phyloP scores from a whole-genome alignment of 2,329 filamentous ascomycete genomes.

The Rhynchosporium secalis region DNA sequence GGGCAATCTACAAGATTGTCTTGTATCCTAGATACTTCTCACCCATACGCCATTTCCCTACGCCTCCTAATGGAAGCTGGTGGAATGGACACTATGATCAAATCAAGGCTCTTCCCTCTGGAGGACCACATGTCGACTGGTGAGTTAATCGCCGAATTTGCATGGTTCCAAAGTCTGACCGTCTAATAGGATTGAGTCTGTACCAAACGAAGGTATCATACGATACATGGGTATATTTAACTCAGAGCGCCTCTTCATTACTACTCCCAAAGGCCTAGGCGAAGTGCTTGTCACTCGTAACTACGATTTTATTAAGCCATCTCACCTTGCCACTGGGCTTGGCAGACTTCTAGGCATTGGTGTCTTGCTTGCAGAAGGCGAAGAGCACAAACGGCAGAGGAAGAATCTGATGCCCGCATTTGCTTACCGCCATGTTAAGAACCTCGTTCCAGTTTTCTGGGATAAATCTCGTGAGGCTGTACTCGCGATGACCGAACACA shows the following conservation, averaged over 20 bases:
- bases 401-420: slow-evolving; percentile 82
- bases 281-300: slow-evolving; percentile 69
- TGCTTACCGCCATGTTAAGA: slow-evolving; percentile 80
- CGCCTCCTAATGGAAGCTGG: slow-evolving; percentile 47
- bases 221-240: slow-evolving; percentile 65
- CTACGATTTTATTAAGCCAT: slow-evolving; percentile 70
- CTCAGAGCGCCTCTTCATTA: slow-evolving; percentile 60
- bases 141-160: slow-evolving; percentile 20
- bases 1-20: slow-evolving; percentile 46
- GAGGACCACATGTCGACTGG: slow-evolving; percentile 43
- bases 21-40: slow-evolving; percentile 60
- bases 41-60: slow-evolving; percentile 57
- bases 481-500: slow-evolving; percentile 56
- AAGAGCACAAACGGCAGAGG: slow-evolving; percentile 80
- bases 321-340: slow-evolving; percentile 53
- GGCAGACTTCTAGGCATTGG: slow-evolving; percentile 68
- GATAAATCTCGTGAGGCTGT: slow-evolving; percentile 69
- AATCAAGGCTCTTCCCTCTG: slow-evolving; percentile 44
- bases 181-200: slow-evolving; percentile 50
- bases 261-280: slow-evolving; percentile 62
- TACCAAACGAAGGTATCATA: slow-evolving; percentile 69
- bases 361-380: slow-evolving; percentile 81
- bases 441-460: slow-evolving; percentile 86
- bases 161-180: not conserved
- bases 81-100: slow-evolving; percentile 47